A percentile compares a stretch with the other conserved stretches of the same genome.
phyloP scores from a whole-genome alignment of 495 filamentous ascomycete species.

The Tetracladium marchalianum region DNA sequence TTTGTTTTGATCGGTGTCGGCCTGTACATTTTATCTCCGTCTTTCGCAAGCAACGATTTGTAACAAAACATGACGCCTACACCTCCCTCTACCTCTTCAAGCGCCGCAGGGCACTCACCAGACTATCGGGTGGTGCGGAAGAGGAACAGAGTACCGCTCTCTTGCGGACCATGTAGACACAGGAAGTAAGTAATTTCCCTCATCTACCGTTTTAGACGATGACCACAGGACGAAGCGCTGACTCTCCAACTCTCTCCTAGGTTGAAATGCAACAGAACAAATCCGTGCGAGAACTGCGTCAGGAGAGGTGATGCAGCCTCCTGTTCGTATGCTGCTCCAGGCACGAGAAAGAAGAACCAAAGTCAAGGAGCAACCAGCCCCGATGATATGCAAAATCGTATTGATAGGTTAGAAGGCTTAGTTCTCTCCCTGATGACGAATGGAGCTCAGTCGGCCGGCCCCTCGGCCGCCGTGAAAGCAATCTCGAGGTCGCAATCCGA shows the following conservation, averaged over 20 bases:
- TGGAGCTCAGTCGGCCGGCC: slow-evolving; percentile 55
- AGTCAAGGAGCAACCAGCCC: slow-evolving; percentile 52
- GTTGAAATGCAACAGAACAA: slow-evolving; percentile 86
- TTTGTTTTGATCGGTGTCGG: neutral
- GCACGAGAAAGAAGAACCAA: slow-evolving; percentile 67
- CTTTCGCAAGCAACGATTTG: slow-evolving; percentile 1
- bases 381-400: slow-evolving; percentile 98
- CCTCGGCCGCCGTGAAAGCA: slow-evolving; percentile 51
- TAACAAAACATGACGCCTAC: slow-evolving; percentile 65
- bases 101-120: slow-evolving; percentile 65
- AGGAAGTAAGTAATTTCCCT: slow-evolving; percentile 63
- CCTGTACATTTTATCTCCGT: neutral
- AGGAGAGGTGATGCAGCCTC: slow-evolving; percentile 76
- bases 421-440: slow-evolving; percentile 96
- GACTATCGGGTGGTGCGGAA: slow-evolving; percentile 89
- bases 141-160: slow-evolving; percentile 88
- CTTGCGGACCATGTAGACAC: slow-evolving; percentile 86
- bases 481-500: slow-evolving; percentile 50
- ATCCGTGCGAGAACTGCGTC: slow-evolving; percentile 92
- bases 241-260: slow-evolving; percentile 32
- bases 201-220: neutral
- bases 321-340: slow-evolving; percentile 82
- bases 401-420: slow-evolving; percentile 90
- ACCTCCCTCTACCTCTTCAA: slow-evolving; percentile 80
- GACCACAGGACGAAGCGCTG: slow-evolving; percentile 1